These are phyloP conservation scores for Hymenoscyphus albidus DNA, from an alignment of 2,329 filamentous ascomycete genomes.

Conservation along the genomic window DNA sequence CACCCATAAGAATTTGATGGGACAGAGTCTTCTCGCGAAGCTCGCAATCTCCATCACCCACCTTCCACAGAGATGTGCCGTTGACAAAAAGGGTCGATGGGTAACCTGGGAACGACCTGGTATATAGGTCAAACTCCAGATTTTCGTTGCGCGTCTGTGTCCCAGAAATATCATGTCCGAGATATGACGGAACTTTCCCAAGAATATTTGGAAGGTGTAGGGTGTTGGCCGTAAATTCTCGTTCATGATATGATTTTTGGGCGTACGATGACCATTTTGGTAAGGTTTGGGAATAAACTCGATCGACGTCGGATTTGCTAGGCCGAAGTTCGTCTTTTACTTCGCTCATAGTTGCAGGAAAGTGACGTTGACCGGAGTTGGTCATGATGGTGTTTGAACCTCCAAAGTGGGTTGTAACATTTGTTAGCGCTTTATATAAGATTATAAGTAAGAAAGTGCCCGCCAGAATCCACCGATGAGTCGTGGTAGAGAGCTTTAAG, in stretches of 20 bases:
- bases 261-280: slow-evolving; percentile 8
- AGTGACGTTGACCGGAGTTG: background rate
- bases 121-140: slow-evolving; percentile 8
- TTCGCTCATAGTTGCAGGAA: slow-evolving; percentile 12
- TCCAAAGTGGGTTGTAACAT: too few species aligned
- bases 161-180: slow-evolving; percentile 9
- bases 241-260: slow-evolving; percentile 8
- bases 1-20: slow-evolving; percentile 11
- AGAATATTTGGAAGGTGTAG: slow-evolving; percentile 14
- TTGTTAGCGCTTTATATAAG: too few species aligned
- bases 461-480: too few species aligned
- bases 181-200: slow-evolving; percentile 14
- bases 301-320: background rate
- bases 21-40: slow-evolving; percentile 11
- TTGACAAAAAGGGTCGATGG: slow-evolving; percentile 10
- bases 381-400: too few species aligned
- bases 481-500: too few species aligned
- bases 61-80: slow-evolving; percentile 10
- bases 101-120: background rate
- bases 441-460: too few species aligned
- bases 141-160: background rate
- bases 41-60: slow-evolving; percentile 11
- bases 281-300: background rate
- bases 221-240: slow-evolving; percentile 3
- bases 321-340: background rate